A percentile compares a stretch with the other conserved stretches of the same genome.
Evolutionary conservation across 2,329 filamentous ascomycete species (phyloP).

Genomic region (Colletotrichum chlorophyti): DNA sequence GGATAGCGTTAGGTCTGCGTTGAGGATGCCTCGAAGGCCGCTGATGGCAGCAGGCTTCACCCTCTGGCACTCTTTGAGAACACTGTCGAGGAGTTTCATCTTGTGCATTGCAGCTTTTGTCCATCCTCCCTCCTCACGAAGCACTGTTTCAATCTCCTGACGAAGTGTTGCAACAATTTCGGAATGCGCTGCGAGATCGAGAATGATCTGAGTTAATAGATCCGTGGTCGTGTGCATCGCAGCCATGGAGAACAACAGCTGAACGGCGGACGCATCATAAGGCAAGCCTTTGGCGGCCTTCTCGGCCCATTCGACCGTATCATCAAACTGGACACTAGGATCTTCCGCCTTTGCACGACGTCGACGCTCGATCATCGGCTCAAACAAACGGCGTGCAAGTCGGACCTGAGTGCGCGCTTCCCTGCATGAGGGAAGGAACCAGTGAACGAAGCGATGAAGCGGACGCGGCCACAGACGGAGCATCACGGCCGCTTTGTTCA

Average conservation of each 20-base stretch:
- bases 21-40: neutral
- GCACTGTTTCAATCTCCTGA: slow-evolving; percentile 45
- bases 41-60: slow-evolving; percentile 14
- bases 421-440: slow-evolving; percentile 48
- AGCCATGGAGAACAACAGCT: slow-evolving; percentile 77
- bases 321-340: slow-evolving; percentile 33
- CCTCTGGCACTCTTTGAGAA: slow-evolving; percentile 47
- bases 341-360: slow-evolving; percentile 29
- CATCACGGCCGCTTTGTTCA: slow-evolving; percentile 41
- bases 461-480: slow-evolving; percentile 48
- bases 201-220: slow-evolving; percentile 42
- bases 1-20: neutral
- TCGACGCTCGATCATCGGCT: slow-evolving; percentile 39
- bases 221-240: slow-evolving; percentile 52
- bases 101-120: slow-evolving; percentile 44
- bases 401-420: slow-evolving; percentile 44
- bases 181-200: slow-evolving; percentile 45
- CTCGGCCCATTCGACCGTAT: slow-evolving; percentile 52
- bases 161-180: slow-evolving; percentile 48
- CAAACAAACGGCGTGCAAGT: slow-evolving; percentile 43
- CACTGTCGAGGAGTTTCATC: slow-evolving; percentile 48
- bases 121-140: slow-evolving; percentile 41
- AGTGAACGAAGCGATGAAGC: slow-evolving; percentile 48
- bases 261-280: slow-evolving; percentile 73
- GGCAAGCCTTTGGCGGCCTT: slow-evolving; percentile 53